These are phyloP conservation scores for Clathrus columnatus DNA, from an alignment of 768 basidiomycete genomes.

Conservation along the genomic window DNA sequence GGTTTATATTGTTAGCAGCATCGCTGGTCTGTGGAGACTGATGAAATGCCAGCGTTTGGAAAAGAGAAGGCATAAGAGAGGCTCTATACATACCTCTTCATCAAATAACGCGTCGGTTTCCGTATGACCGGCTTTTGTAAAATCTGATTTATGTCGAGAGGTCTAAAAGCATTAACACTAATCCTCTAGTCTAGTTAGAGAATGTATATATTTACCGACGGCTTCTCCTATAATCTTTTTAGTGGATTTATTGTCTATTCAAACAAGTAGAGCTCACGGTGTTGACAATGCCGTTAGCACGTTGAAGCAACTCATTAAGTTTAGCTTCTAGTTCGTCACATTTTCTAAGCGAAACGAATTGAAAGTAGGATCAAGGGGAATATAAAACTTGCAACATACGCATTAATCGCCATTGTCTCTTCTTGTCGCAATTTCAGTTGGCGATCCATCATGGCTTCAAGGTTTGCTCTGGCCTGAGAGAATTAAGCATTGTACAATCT, in stretches of 20 bases:
- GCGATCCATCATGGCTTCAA: constrained; percentile 74
- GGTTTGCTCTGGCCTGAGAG: constrained; percentile 65
- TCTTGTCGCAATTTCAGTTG: constrained; percentile 67
- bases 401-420: constrained; percentile 61
- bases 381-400: constrained; percentile 35
- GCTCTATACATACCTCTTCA: neutral
- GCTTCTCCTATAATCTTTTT: neutral
- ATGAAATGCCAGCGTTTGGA: neutral
- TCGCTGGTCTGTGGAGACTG: neutral
- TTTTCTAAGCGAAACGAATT: constrained; percentile 36
- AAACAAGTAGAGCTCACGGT: neutral
- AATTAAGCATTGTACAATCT: neutral
- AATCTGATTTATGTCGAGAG: neutral
- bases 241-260: neutral
- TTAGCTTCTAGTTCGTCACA: constrained; percentile 63
- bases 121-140: neutral
- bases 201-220: neutral
- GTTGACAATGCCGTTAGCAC: constrained; percentile 24
- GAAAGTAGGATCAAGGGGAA: neutral
- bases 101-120: constrained; percentile 3
- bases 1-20: neutral
- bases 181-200: neutral
- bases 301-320: constrained; percentile 33
- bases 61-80: neutral
- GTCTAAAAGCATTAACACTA: neutral